Percentiles rank a stretch among this genome's conserved stretches.
Evolutionary conservation across 306 rosid species (phyloP).

Genomic region (Dalbergia cochinchinensis): DNA sequence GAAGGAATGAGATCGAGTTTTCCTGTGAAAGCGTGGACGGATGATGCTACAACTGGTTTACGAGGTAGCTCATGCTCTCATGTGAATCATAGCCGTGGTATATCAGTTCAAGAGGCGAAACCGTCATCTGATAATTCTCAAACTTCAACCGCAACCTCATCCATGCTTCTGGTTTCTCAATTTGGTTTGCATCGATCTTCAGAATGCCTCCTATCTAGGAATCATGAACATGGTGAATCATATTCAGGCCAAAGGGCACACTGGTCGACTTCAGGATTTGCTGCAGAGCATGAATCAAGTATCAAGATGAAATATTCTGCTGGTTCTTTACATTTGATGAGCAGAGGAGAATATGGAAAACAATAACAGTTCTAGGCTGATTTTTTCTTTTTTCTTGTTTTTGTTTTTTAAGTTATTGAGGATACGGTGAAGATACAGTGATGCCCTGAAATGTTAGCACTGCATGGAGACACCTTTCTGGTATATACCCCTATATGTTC

Average conservation of each 20-base stretch:
- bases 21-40: slow-evolving; percentile 47
- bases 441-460: too few relatives aligned
- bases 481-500: too few relatives aligned
- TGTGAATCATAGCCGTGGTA: slow-evolving; percentile 35
- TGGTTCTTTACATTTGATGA: slow-evolving; percentile 17
- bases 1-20: slow-evolving; percentile 46
- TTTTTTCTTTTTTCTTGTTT: too few relatives aligned
- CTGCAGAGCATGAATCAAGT: slow-evolving; percentile 66
- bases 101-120: slow-evolving; percentile 45
- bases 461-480: too few relatives aligned
- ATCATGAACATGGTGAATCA: slow-evolving; percentile 54
- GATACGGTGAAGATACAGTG: too few relatives aligned
- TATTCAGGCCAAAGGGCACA: slow-evolving; percentile 65
- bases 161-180: slow-evolving; percentile 46
- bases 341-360: slow-evolving; percentile 37
- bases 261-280: slow-evolving; percentile 78
- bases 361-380: slow-evolving; percentile 22
- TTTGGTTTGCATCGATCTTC: slow-evolving; percentile 41
- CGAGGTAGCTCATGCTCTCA: slow-evolving; percentile 35
- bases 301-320: slow-evolving; percentile 52
- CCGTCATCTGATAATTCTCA: slow-evolving; percentile 45
- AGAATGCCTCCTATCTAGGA: slow-evolving; percentile 50
- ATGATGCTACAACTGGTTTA: slow-evolving; percentile 40
- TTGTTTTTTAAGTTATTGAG: too few relatives aligned
- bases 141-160: slow-evolving; percentile 46